phyloP scores from a whole-genome alignment of 2,329 filamentous ascomycete genomes.

The Phoma sp. region DNA sequence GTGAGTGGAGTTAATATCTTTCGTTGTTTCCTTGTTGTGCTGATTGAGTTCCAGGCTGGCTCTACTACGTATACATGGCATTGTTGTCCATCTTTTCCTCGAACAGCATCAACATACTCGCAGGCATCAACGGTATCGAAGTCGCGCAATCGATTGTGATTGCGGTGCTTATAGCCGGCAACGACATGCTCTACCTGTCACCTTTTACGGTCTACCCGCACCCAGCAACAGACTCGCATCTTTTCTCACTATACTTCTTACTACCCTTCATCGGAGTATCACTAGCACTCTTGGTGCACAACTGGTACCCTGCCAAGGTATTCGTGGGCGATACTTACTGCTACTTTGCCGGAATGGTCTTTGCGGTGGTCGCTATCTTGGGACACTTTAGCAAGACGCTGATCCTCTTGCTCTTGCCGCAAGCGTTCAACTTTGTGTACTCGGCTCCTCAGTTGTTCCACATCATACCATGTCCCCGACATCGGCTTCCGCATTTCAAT shows the following conservation, averaged over 20 bases:
- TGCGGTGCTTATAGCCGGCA: conserved; percentile 80
- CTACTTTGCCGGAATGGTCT: conserved; percentile 99
- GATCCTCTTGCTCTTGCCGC: conserved; percentile 86
- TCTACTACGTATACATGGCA: conserved; percentile 97
- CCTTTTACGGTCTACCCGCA: conserved; percentile 80
- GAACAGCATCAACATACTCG: conserved; percentile 99
- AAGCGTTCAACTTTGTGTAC: conserved; percentile 97
- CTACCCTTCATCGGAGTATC: conserved; percentile 95
- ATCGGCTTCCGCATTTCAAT: conserved; percentile 90
- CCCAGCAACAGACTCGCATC: conserved; percentile 91
- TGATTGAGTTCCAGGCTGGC: conserved; percentile 48
- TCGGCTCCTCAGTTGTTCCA: conserved; percentile 91
- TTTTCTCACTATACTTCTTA: conserved; percentile 94
- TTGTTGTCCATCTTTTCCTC: conserved; percentile 96
- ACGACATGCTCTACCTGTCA: conserved; percentile 85
- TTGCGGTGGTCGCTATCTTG: conserved; percentile 94
- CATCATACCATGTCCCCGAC: conserved; percentile 88
- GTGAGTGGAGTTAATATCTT: conserved; percentile 28
- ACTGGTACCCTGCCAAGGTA: conserved; percentile 93
- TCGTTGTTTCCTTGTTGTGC: conserved; percentile 6
- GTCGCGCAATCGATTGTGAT: conserved; percentile 94
- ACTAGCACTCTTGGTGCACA: conserved; percentile 83
- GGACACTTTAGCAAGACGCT: conserved; percentile 99
- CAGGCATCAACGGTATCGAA: conserved; percentile 98
- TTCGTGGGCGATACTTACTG: conserved; percentile 99